Evolutionary conservation across 345 rosid species (phyloP).

Genomic region (Lepidium sativum): DNA sequence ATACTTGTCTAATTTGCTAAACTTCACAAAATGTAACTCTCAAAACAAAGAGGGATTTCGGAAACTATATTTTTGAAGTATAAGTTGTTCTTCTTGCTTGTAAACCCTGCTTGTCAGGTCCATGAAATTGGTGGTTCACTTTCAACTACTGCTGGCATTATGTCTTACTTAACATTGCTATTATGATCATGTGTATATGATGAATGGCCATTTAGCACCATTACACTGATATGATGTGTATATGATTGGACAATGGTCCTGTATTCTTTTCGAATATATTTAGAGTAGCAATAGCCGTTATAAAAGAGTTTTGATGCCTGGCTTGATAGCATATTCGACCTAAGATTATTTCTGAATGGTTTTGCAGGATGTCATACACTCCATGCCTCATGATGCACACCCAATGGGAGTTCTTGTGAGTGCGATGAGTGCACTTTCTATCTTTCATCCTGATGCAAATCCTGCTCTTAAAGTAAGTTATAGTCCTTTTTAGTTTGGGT

Average conservation of each 20-base stretch:
- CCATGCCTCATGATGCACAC: conserved; percentile 98
- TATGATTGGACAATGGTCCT: background rate
- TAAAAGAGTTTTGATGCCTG: background rate
- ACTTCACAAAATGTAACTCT: background rate
- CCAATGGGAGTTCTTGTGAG: conserved; percentile 96
- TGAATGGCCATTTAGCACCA: background rate
- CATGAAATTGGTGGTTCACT: background rate
- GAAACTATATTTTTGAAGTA: background rate
- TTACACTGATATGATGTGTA: background rate
- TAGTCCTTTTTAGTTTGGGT: background rate
- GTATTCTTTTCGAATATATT: background rate
- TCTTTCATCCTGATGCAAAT: conserved; percentile 97
- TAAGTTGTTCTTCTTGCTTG: background rate
- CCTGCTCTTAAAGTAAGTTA: conserved; percentile 79
- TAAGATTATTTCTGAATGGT: background rate
- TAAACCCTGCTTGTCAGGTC: background rate
- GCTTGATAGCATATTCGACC: background rate
- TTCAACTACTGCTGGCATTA: background rate
- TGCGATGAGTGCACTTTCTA: conserved; percentile 87
- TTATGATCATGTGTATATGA: background rate
- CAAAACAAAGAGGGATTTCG: background rate
- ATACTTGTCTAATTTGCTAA: background rate
- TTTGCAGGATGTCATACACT: conserved; percentile 69
- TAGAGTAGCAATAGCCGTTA: background rate
- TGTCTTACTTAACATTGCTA: background rate